phyloP scores from a whole-genome alignment of 2,329 filamentous ascomycete genomes.

The Bipolaris sorokiniana region DNA sequence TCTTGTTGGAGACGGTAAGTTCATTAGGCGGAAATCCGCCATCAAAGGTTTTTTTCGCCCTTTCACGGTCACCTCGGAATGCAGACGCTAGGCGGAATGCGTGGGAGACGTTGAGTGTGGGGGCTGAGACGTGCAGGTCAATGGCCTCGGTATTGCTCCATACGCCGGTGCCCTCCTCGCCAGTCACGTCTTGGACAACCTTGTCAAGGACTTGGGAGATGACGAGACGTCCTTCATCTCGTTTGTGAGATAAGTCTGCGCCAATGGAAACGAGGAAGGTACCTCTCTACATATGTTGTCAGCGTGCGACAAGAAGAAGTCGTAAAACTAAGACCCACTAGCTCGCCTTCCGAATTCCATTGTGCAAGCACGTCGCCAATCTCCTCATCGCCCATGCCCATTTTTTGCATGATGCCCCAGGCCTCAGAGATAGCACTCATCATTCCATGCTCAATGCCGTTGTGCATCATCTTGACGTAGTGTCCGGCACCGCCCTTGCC shows the following conservation, averaged over 20 bases:
- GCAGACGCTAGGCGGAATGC: slow-evolving; percentile 68
- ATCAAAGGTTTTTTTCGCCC: slow-evolving; percentile 57
- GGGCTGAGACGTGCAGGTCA: slow-evolving; percentile 65
- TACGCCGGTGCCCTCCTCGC: slow-evolving; percentile 69
- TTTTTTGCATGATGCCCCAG: slow-evolving; percentile 66
- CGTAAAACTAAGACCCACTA: slow-evolving; percentile 48
- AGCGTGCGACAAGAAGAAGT: neutral
- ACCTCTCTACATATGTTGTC: slow-evolving; percentile 45
- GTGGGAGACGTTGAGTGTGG: slow-evolving; percentile 68
- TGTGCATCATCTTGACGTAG: slow-evolving; percentile 79
- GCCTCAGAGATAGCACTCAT: slow-evolving; percentile 69
- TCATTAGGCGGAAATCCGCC: slow-evolving; percentile 50
- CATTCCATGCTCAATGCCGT: slow-evolving; percentile 76
- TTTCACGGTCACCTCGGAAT: slow-evolving; percentile 62
- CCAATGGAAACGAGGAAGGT: slow-evolving; percentile 70
- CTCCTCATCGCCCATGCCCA: slow-evolving; percentile 66
- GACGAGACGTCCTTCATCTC: slow-evolving; percentile 55
- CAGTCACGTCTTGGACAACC: slow-evolving; percentile 72
- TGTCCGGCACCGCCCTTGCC: slow-evolving; percentile 70
- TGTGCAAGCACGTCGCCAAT: slow-evolving; percentile 64
- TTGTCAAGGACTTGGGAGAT: slow-evolving; percentile 70
- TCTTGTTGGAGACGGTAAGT: slow-evolving; percentile 41
- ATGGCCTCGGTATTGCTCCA: slow-evolving; percentile 70
- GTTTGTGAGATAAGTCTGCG: slow-evolving; percentile 63
- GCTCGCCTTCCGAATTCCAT: slow-evolving; percentile 66